Evolutionary conservation across 1,139 yeast species (phyloP).

Genomic region (Geotrichum bryndzae): DNA sequence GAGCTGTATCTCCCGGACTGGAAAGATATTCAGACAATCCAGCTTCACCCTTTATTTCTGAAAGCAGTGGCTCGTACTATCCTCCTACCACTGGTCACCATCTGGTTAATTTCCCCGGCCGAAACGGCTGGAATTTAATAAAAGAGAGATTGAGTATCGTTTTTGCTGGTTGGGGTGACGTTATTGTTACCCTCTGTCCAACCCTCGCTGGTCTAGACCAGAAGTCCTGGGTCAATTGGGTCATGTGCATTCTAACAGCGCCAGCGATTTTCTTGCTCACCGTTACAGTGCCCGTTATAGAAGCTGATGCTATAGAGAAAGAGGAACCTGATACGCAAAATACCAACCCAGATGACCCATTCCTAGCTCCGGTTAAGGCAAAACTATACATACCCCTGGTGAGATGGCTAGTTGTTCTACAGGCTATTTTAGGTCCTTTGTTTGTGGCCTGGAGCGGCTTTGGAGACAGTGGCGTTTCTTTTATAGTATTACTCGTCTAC

Average conservation of each 20-base stretch:
- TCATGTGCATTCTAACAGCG: slow-evolving; percentile 36
- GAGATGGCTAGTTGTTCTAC: slow-evolving; percentile 14
- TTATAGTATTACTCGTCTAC: slow-evolving; percentile 1
- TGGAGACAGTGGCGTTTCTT: slow-evolving; percentile 5
- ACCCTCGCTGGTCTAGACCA: slow-evolving; percentile 23
- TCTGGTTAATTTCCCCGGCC: neutral
- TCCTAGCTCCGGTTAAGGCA: neutral
- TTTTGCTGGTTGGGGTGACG: slow-evolving; percentile 6
- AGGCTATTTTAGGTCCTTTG: slow-evolving; percentile 17
- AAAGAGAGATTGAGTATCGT: neutral
- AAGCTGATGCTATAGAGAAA: slow-evolving; percentile 24
- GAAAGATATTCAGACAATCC: slow-evolving; percentile 13
- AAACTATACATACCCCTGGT: slow-evolving; percentile 11
- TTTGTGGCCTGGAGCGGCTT: slow-evolving; percentile 14
- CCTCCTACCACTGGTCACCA: neutral
- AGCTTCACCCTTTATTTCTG: neutral
- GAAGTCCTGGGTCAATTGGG: slow-evolving; percentile 26
- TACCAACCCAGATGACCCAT: neutral
- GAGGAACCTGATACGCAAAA: slow-evolving; percentile 9
- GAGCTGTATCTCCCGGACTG: slow-evolving; percentile 8
- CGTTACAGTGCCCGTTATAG: slow-evolving; percentile 47
- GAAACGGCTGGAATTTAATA: neutral
- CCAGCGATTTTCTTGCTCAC: slow-evolving; percentile 45
- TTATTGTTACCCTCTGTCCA: slow-evolving; percentile 26
- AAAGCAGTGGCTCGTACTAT: neutral